phyloP scores from a whole-genome alignment of 31 red algal species.

The Pterothamnion heteromorphum region DNA sequence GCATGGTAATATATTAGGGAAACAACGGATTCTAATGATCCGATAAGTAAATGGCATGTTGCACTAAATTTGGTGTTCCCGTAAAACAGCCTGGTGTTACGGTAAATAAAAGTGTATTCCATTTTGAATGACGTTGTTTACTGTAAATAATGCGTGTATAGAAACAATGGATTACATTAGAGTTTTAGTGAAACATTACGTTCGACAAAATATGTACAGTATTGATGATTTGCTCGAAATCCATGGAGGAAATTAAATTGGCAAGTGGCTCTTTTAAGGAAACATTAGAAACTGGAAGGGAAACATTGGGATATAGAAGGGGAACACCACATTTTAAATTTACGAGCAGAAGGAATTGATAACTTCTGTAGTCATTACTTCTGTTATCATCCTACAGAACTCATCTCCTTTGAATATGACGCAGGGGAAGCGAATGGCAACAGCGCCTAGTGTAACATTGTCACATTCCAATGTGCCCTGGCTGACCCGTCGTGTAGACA shows the following conservation, averaged over 20 bases:
- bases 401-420: background rate
- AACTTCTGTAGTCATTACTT: background rate
- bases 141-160: background rate
- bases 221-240: background rate
- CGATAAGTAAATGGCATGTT: too few species aligned
- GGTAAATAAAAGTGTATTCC: too few species aligned
- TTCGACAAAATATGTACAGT: background rate
- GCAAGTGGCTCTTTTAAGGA: background rate
- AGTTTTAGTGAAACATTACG: too few species aligned
- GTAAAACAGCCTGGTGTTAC: too few species aligned
- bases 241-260: background rate
- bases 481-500: background rate
- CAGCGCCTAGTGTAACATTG: background rate
- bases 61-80: too few species aligned
- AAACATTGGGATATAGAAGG: too few species aligned
- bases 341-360: background rate
- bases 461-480: background rate
- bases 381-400: background rate
- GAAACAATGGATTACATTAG: background rate
- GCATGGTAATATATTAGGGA: too few species aligned
- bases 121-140: too few species aligned
- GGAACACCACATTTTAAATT: background rate
- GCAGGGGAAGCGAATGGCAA: background rate
- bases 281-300: background rate
- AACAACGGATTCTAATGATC: too few species aligned